A percentile compares a stretch with the other conserved stretches of the same genome.
Evolutionary conservation across 2,329 filamentous ascomycete genomes (phyloP).

Genomic region (Scleromitrula shiraiana): DNA sequence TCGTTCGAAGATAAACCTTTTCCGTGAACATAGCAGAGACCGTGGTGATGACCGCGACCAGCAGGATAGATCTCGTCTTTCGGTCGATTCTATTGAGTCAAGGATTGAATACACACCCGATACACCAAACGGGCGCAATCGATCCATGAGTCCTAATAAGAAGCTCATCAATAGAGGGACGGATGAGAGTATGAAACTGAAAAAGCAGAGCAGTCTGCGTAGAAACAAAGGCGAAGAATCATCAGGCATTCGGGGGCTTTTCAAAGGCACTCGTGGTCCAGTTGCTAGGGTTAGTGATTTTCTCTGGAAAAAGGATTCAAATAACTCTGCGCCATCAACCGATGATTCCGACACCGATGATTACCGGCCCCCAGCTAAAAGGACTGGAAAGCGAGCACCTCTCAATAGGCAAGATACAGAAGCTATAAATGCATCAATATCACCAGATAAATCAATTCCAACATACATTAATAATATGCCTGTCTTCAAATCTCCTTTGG

Average conservation of each 20-base stretch:
- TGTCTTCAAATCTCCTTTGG: conserved; percentile 41
- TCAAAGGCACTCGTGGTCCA: conserved; percentile 65
- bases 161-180: conserved; percentile 32
- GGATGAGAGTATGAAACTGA: conserved; percentile 42
- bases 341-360: conserved; percentile 41
- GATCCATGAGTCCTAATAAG: conserved; percentile 34
- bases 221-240: conserved; percentile 36
- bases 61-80: conserved; percentile 10
- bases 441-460: conserved; percentile 13
- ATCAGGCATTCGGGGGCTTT: conserved; percentile 61
- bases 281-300: conserved; percentile 53
- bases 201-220: conserved; percentile 42
- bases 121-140: conserved; percentile 12
- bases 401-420: conserved; percentile 13
- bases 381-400: conserved; percentile 30
- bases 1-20: conserved; percentile 32
- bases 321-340: conserved; percentile 37
- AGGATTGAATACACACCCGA: conserved; percentile 21
- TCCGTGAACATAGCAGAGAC: conserved; percentile 35
- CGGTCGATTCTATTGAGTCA: conserved; percentile 3
- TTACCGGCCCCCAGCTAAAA: conserved; percentile 30
- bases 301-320: conserved; percentile 49
- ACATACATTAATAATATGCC: conserved; percentile 33
- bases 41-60: conserved; percentile 38
- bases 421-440: conserved; percentile 2